Evolutionary conservation across 768 basidiomycete species (phyloP), one percentile per base, ranked within the genome.

Genomic region (Rhodosporidiobolus odoratus): DNA sequence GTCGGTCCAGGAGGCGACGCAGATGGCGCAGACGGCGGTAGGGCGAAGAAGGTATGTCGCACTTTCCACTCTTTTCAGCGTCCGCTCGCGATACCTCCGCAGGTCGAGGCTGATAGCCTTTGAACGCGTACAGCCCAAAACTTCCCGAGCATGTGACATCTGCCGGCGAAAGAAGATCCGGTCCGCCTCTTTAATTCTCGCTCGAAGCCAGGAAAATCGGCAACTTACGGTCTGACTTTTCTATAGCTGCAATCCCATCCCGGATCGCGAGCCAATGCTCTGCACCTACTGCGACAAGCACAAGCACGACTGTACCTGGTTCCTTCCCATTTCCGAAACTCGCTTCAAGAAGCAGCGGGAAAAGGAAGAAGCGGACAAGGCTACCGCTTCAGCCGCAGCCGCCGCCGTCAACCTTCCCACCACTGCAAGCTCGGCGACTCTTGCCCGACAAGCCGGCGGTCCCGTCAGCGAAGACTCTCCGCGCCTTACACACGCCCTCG

Each of bases 281-380:
- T 97, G 93, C 78, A 89, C 92, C 75, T 94, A 97, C 79, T 98
- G 95, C 84, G 90, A 91, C 77, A 91, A 92, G 78, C 92, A 92
- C 76, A 85, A 86, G 53, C 91, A 93, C 75, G 92, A 95, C 73
- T 96, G 95, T 79, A 96, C 94, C 9, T 96, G 94, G 76, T 95
- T 96, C 83, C 86, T 98, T 19, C 96, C 96, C 48, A 99, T 99
- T 76, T 92, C 95, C 16, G 96, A 98, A 80, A 99, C 96, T 0
- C 88, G 96, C 27, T 99, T 97, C 85, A 97, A 97, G 82, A 96
- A 96, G 83, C 92, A 92, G 82, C 89, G 89, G 75, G 67, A 87
- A 53, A 89, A 92, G 76, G 88, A 90, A 75, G 89, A 89, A 61
- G 80, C 82, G 3, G 80, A 68, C 32, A 63, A 64, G 45, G 58